Base-by-base conservation (phyloP, 1,284 basidiomycete genomes). In the Puccinia coronata region DNA sequence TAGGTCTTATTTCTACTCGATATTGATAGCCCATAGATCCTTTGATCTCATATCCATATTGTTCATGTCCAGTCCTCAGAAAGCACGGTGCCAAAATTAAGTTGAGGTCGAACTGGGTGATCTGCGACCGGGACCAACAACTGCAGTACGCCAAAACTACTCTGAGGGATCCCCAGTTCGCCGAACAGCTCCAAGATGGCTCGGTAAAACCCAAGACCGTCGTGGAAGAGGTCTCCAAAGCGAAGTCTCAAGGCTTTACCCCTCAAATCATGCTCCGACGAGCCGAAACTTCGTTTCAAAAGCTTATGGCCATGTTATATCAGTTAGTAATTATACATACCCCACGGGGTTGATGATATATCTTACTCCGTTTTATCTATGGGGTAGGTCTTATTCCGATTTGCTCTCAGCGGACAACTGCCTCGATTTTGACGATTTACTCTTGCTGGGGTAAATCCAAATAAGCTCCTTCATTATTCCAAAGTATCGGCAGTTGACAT, bases 401-500 rank as follows among this genome's bases (percentile, higher is more conserved):
- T 87, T 87, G 1, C 88, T 96, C 43, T 87, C 88, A 57, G 87
- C 88, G 31, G 90, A 88, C 82, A 93, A 93, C 82, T 90, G 92
- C 41, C 88, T 96, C 18, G 95, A 97, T 86, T 97, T 96, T 84
- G 95, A 97, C 84, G 95, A 96, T 85, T 87, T 96, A 31, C 88
- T 97, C 0, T 85, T 94, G 0, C 92, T 90, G 84, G 93, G 86
- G 55, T 85, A 81, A 51, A 79, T 65, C 49, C 6, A 63, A 63
- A 59, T 9, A 28, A 28, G 8, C 23, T 47, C 20, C 23, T 14
- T 43, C 31, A 36, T 75, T 2, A 25, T 8, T 23, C 31, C 14
- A 49, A 34, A 49, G 11, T 36, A 31, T 4, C 9, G 28, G 65
- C n/a, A 23, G 43, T 65, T 49, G 23, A 57, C 18, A 25, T 65